Base-by-base conservation (phyloP, 73 alveolate genomes). In the Halteria grandinella region DNA sequence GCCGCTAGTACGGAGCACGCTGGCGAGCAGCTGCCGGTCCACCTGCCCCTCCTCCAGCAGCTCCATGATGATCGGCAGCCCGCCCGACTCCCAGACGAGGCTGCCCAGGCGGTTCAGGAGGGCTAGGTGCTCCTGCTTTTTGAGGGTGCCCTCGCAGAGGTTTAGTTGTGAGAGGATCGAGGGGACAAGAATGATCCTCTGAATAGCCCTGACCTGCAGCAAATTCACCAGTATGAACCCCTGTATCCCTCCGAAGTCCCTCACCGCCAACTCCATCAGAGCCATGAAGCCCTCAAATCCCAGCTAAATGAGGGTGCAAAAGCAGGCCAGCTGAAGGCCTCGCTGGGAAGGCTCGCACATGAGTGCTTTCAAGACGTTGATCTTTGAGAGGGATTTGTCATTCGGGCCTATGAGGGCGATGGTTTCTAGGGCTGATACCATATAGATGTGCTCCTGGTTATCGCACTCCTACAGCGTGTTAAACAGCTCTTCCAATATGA, bases 31-130 rank as follows among this genome's bases (percentile, higher is more conserved):
- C 81, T 91, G 85, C 31, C 93, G 80, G 73, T 92, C 97, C 17
- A 94, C 85, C 34, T 88, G 79, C 0, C 97, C 97, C 69, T 94
- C 99, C 54, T 92, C 91, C 33, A 94, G 86, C 54, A 94, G 82
- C 41, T 82, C 89, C 0, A 55, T 70, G 4, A 87, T 55, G 39
- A 83, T 79, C 27, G 88, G 90, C 36, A 90, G 54, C 5, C 89
- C 91, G 24, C 91, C 96, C 25, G 87, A 82, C 72, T 94, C 97
- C 87, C 89, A 86, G 24, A 94, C 93, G 33, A 94, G 60, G 18
- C 91, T 79, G 54, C 91, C 87, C 91, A 94, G 53, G 71, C 99
- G 79, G 75, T 94, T 94, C 29, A 94, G 82, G 20, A 97, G 92
- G 51, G 97, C 94, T 39, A 91, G 66, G 37, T 94, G 89, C 37